phyloP scores from a whole-genome alignment of 352 stramenopile species.

The Pythium sp. region DNA sequence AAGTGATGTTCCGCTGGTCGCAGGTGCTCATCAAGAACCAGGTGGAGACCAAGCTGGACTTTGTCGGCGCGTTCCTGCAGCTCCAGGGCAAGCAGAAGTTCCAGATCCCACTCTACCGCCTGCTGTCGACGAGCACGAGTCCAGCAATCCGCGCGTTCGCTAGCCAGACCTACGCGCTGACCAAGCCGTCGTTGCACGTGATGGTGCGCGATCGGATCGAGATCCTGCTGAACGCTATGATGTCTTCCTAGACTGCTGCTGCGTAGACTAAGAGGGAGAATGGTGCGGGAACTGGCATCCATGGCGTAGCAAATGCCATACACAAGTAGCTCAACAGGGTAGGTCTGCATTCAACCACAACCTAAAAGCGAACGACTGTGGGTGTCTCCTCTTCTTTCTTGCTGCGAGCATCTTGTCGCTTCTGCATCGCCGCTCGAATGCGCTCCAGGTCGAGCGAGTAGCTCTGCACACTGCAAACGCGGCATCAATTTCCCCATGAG shows the following conservation, averaged over 20 bases:
- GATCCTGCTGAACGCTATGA: constrained; percentile 34
- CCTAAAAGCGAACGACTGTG: not conserved
- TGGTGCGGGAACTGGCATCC: not conserved
- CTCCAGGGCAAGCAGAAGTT: constrained; percentile 84
- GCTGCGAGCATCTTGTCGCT: constrained; percentile 4
- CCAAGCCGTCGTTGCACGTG: constrained; percentile 55
- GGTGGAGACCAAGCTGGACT: constrained; percentile 37
- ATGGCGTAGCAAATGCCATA: constrained; percentile 1
- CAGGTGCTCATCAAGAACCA: constrained; percentile 65
- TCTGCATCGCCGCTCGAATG: constrained; percentile 27
- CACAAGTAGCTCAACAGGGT: not conserved
- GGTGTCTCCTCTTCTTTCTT: not conserved
- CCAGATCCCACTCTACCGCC: constrained; percentile 67
- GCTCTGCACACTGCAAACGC: constrained; percentile 25
- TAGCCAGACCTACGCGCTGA: constrained; percentile 37
- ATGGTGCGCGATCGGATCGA: constrained; percentile 78
- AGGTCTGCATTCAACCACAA: not conserved
- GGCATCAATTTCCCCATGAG: not conserved
- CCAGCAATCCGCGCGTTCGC: constrained; percentile 42
- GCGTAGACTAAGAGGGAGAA: not conserved
- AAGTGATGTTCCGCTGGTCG: constrained; percentile 69
- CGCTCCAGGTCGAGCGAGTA: constrained; percentile 37
- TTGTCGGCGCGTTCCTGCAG: constrained; percentile 54
- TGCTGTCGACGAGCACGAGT: constrained; percentile 46
- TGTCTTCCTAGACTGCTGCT: not conserved